Evolutionary conservation across 129 eudicot species (phyloP), one percentile per base, ranked within the genome.

Genomic region (Helichrysum umbraculigerum): DNA sequence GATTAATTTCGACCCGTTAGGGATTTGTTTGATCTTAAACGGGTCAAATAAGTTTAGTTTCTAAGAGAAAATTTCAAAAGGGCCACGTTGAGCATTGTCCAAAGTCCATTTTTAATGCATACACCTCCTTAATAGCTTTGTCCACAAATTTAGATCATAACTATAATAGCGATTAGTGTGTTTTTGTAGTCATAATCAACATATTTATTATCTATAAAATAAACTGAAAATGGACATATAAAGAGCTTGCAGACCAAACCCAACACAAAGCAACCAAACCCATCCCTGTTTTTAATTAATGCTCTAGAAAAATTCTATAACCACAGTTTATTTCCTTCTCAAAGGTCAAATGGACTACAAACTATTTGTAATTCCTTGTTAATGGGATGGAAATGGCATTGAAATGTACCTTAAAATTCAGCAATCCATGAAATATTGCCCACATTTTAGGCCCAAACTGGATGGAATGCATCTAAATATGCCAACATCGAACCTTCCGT

Each of bases 401-500:
- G 11, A 11, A 39, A 20, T 47, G 63, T 87, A 92, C 93, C 96
- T 75, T 63, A 92, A 79, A 71, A 92, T 69, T 70, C 76, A 89
- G 88, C 61, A 96, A 86, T 78, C 92, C 81, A 63, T 88, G 82
- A 73, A 88, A 87, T 16, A 85, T 89, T 91, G 62, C 78, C 58
- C 19, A 89, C 76, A 72, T 81, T 85, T 78, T 89, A 96, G n/a
- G 91, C 85, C 98, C 98, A 92, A 64, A 86, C 93, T 60, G 91
- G 88, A 83, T 86, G 79, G 70, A 92, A 85, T 66, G 71, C 67
- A 47, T 82, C 86, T 30, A 78, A 84, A 71, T 83, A 57, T 28
- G 86, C 86, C 79, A 89, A 73, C 68, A 72, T 73, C 66, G 89
- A 72, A 87, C 71, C 72, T 83, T 68, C 34, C 86, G 88, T 4